Evolutionary conservation across 306 rosid genomes (phyloP).

Genomic region (Ormosia emarginata): DNA sequence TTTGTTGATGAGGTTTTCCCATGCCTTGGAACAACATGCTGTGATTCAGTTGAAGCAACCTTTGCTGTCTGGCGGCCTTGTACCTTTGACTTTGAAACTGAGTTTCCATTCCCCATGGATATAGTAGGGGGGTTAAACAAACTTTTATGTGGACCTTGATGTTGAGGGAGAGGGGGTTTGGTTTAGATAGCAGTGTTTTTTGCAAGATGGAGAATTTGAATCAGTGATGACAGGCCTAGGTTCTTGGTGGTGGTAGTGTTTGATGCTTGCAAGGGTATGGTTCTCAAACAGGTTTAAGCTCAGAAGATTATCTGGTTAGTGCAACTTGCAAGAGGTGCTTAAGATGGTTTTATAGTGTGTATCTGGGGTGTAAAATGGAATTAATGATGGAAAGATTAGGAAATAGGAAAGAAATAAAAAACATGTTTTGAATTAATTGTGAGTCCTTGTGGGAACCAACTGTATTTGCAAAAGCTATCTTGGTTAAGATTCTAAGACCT

Average conservation of each 20-base stretch:
- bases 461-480: neutral
- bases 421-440: conserved; percentile 8
- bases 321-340: neutral
- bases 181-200: neutral
- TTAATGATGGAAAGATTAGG: neutral
- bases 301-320: neutral
- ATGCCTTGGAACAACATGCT: neutral
- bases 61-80: neutral
- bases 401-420: neutral
- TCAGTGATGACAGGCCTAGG: neutral
- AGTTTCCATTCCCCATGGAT: conserved; percentile 10
- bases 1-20: neutral
- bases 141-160: too few species aligned
- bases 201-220: neutral
- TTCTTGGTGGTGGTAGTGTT: neutral
- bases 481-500: neutral
- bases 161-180: neutral
- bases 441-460: neutral
- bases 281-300: neutral
- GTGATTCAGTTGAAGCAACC: neutral
- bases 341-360: conserved; percentile 28
- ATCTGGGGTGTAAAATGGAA: neutral
- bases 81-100: neutral
- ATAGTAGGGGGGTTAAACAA: neutral
- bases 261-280: neutral